A percentile compares a stretch with the other conserved stretches of the same genome.
Evolutionary conservation across 2,329 filamentous ascomycete species (phyloP).

Genomic region (Fusarium clavum): DNA sequence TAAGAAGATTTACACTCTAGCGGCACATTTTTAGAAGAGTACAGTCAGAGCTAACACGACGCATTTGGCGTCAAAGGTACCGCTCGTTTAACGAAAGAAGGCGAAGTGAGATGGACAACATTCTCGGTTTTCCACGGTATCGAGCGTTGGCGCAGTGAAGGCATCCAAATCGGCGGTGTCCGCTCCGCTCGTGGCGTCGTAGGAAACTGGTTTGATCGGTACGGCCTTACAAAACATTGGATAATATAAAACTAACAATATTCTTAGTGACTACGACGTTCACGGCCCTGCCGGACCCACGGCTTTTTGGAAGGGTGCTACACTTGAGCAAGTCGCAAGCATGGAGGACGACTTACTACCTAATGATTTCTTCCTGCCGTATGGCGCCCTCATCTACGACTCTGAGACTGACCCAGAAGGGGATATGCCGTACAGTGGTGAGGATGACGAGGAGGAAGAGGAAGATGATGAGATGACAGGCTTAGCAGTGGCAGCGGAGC

Average conservation of each 20-base stretch:
- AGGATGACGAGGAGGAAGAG: constrained; percentile 31
- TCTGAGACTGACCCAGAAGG: constrained; percentile 42
- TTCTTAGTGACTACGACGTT: constrained; percentile 68
- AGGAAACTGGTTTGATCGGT: constrained; percentile 84
- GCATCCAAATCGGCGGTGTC: constrained; percentile 77
- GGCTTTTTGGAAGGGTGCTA: constrained; percentile 80
- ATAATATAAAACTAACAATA: neutral
- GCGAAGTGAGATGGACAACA: constrained; percentile 80
- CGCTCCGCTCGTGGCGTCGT: constrained; percentile 74
- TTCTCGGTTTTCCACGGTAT: constrained; percentile 72
- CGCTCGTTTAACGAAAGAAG: constrained; percentile 74
- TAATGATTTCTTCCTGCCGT: constrained; percentile 48
- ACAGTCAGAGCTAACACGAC: constrained; percentile 30
- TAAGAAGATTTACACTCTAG: constrained; percentile 50
- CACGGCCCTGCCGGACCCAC: constrained; percentile 80
- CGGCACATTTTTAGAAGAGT: neutral
- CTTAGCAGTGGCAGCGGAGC: constrained; percentile 27
- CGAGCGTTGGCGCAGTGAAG: constrained; percentile 81
- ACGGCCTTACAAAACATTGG: constrained; percentile 37
- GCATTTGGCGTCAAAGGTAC: constrained; percentile 58
- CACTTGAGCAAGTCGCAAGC: constrained; percentile 52
- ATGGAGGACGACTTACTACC: constrained; percentile 49
- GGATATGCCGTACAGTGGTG: constrained; percentile 44
- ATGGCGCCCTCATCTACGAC: constrained; percentile 40
- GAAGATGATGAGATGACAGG: constrained; percentile 32